Evolutionary conservation across 1,284 basidiomycete species (phyloP).

Genomic region (Anthracocystis panici-leucophaei): DNA sequence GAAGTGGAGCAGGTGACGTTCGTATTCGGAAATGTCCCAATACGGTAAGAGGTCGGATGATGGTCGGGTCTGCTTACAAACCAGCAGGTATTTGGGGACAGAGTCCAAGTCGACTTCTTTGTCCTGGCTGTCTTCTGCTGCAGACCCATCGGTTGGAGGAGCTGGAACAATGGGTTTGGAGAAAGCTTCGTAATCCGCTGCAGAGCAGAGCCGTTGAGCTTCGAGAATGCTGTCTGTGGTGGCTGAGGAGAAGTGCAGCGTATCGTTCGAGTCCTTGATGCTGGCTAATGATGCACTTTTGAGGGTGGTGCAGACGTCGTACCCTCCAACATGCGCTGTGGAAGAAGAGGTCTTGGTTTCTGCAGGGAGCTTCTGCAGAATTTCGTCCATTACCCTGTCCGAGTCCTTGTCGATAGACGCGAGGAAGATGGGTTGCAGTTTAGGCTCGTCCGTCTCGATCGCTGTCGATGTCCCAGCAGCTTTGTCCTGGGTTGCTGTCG

Average conservation of each 20-base stretch:
- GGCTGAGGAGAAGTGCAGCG: slow-evolving; percentile 74
- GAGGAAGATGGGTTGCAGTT: slow-evolving; percentile 39
- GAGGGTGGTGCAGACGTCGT: slow-evolving; percentile 12
- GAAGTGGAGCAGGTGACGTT: slow-evolving; percentile 29
- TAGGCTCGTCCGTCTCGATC: slow-evolving; percentile 36
- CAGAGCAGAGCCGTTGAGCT: slow-evolving; percentile 24
- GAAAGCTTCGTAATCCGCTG: slow-evolving; percentile 47
- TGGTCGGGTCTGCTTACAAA: slow-evolving; percentile 21
- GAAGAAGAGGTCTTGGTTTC: slow-evolving; percentile 9
- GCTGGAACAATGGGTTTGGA: slow-evolving; percentile 30
- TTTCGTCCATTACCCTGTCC: slow-evolving; percentile 1
- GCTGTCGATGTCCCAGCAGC: slow-evolving; percentile 1
- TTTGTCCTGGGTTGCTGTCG: not conserved
- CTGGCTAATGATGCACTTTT: slow-evolving; percentile 20
- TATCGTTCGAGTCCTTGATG: slow-evolving; percentile 73
- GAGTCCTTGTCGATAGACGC: slow-evolving; percentile 19
- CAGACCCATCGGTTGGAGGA: not conserved
- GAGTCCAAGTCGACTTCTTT: slow-evolving; percentile 58
- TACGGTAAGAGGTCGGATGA: slow-evolving; percentile 28
- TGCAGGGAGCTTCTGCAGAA: slow-evolving; percentile 18
- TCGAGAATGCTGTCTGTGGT: slow-evolving; percentile 11
- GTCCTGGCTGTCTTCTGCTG: slow-evolving; percentile 21
- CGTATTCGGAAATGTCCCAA: slow-evolving; percentile 52
- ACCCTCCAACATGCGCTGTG: slow-evolving; percentile 17
- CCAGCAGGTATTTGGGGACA: slow-evolving; percentile 62